Evolutionary conservation across 768 basidiomycete genomes (phyloP), one percentile per base, ranked within the genome.

Genomic region (Vararia minispora): DNA sequence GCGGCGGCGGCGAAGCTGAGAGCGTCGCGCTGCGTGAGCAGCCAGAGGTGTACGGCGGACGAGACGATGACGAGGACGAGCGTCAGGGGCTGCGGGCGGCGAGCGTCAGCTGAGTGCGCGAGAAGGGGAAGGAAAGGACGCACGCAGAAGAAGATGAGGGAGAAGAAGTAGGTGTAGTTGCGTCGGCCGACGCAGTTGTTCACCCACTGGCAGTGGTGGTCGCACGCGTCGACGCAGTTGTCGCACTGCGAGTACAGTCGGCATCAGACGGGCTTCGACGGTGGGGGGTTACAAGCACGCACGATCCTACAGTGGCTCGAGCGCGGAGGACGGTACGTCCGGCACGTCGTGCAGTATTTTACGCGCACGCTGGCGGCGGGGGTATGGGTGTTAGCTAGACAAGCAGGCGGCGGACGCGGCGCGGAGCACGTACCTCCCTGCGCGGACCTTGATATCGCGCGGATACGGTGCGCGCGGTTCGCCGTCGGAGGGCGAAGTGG

Each of bases 221-320:
- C 91, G 47, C 92, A 97, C 8, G 81, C 80, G 47, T 97, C 92
- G 12, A 97, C 89, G 53, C 94, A 99, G 54, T 98, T 98, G 50
- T 95, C 89, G 55, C 94, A 99, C 84, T 92, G 48, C 2, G 37
- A 20, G 5, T 16, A 25, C 25, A 24, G 39, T 24, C 43, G 33
- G 30, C 23, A 28, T 40, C 44, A 31, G 25, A 32, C 25, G 18
- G 24, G 21, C 34, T 28, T 34, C 37, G 20, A n/a, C 14, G 37
- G 6, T 22, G 4, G 31, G 18, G 10, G 31, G n/a, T n/a, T n/a
- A n/a, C n/a, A 30, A 20, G 24, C 16, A 58, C 69, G 52, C 49
- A 88, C 89, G 75, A 95, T 74, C 57, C 91, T 88, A 57, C 94
- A 99, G 58, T 99, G 94, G 52, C 87, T 94, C 14, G 90, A 84